Percentiles rank a stretch among this genome's conserved stretches.
Evolutionary conservation across 768 basidiomycete species (phyloP).

Genomic region (Porphyrellus cyaneotinctus): DNA sequence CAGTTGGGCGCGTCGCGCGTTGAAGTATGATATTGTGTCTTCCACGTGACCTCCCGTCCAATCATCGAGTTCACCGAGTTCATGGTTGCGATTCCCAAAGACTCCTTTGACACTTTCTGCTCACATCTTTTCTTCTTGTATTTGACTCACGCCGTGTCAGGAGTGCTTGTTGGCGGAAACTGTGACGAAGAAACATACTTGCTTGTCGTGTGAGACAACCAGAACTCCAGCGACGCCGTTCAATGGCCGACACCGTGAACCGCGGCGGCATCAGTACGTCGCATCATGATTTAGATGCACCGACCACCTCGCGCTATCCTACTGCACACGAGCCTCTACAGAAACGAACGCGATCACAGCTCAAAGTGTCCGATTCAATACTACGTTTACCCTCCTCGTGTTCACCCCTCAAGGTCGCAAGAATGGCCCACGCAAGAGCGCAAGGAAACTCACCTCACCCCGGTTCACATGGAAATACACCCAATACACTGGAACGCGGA

Average conservation of each 20-base stretch:
- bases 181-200: neutral
- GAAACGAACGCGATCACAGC: conserved; percentile 48
- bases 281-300: neutral
- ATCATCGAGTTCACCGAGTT: neutral
- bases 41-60: conserved; percentile 7
- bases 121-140: neutral
- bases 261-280: conserved; percentile 8
- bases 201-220: neutral
- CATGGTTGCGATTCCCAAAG: neutral
- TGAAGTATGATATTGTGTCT: neutral
- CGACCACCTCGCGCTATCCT: neutral
- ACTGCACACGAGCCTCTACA: neutral
- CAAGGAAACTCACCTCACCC: conserved; percentile 25
- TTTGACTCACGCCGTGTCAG: neutral
- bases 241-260: conserved; percentile 16
- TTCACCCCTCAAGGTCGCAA: conserved; percentile 54
- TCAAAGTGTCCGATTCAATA: conserved; percentile 44
- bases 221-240: neutral
- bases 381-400: conserved; percentile 40
- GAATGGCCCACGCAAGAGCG: conserved; percentile 25
- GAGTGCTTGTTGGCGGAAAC: neutral
- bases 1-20: too few species aligned
- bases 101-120: neutral
- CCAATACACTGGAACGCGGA: neutral
- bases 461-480: neutral